phyloP scores from a whole-genome alignment of 2,329 filamentous ascomycete genomes.

The Aureobasidium subglaciale region DNA sequence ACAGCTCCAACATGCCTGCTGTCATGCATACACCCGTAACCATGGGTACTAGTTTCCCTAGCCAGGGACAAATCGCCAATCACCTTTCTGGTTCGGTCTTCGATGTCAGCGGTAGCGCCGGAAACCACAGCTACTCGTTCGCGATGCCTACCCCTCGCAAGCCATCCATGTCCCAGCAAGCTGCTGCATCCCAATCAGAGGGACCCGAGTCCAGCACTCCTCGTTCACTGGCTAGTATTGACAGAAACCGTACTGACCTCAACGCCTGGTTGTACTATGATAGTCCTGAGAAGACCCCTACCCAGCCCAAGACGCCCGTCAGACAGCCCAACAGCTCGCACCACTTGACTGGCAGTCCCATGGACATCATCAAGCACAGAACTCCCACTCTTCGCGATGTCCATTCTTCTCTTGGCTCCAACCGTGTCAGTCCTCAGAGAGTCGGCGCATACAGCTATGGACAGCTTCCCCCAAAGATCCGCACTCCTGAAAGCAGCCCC shows the following conservation, averaged over 20 bases:
- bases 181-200: neutral
- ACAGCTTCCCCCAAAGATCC: neutral
- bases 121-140: neutral
- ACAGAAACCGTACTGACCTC: neutral
- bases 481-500: slow-evolving; percentile 2
- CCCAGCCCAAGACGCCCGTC: neutral
- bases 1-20: neutral
- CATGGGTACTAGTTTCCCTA: neutral
- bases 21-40: neutral
- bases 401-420: neutral
- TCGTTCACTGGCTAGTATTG: neutral
- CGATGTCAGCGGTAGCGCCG: neutral
- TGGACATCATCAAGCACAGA: neutral
- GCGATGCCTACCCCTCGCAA: slow-evolving; percentile 2
- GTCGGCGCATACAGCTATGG: neutral
- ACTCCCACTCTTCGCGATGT: neutral
- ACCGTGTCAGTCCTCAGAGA: neutral
- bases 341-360: neutral
- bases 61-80: neutral
- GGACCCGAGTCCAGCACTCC: neutral
- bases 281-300: too few relatives aligned
- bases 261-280: slow-evolving; percentile 3
- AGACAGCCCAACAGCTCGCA: neutral
- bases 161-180: neutral
- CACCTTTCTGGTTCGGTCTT: neutral